Percentiles rank a stretch among this genome's conserved stretches.
Conservation (phyloP, 306 rosid genomes). For the Hippophae tibetana region DNA sequence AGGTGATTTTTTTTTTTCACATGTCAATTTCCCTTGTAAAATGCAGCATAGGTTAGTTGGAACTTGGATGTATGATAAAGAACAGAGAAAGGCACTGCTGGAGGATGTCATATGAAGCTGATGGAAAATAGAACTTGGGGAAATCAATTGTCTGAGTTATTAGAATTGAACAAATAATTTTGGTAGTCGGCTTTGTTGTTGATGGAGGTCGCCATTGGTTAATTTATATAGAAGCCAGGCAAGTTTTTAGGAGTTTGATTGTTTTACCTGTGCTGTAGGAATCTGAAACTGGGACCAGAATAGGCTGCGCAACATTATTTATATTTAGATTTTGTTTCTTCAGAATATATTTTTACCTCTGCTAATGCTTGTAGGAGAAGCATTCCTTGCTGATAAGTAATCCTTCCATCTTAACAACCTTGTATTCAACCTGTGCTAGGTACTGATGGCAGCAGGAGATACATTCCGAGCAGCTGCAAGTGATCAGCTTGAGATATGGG, state of each 20-base stretch:
- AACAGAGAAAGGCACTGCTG: neutral
- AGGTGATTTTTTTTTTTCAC: constrained; percentile 44
- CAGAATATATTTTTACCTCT: neutral
- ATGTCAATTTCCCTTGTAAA: constrained; percentile 6
- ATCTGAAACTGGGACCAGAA: neutral
- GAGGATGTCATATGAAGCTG: too few species aligned
- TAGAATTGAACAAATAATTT: too few species aligned
- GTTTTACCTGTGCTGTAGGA: neutral
- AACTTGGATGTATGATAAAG: neutral
- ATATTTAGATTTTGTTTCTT: neutral
- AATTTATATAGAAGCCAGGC: neutral
- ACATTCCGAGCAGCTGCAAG: constrained; percentile 98
- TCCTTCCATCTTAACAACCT: constrained; percentile 13
- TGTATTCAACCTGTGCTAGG: constrained; percentile 35
- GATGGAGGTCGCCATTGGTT: too few species aligned
- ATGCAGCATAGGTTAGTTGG: neutral
- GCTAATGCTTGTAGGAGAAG: neutral
- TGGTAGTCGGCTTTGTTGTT: too few species aligned
- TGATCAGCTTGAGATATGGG: constrained; percentile 99
- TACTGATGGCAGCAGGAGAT: constrained; percentile 96
- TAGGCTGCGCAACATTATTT: neutral
- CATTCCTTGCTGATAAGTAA: constrained; percentile 3
- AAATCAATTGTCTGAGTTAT: too few species aligned
- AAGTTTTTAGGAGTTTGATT: neutral
- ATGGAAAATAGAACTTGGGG: too few species aligned